Evolutionary conservation across 306 rosid genomes (phyloP).

Genomic region (Corylus americana): DNA sequence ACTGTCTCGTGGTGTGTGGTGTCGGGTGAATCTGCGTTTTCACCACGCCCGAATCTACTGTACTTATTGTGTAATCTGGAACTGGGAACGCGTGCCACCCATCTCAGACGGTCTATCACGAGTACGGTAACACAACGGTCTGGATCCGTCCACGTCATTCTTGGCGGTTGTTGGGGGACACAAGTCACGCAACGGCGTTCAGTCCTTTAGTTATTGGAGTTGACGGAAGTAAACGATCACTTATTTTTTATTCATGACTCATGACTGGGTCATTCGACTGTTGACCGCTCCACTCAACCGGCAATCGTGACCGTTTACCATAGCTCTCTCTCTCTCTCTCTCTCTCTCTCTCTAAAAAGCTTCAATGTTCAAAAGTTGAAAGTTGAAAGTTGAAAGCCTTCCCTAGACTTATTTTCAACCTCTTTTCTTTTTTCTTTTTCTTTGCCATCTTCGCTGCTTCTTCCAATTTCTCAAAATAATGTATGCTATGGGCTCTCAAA

Average conservation of each 20-base stretch:
- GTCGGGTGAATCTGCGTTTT: conserved; percentile 23
- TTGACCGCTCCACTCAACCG: not conserved
- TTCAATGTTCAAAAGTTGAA: too few species aligned
- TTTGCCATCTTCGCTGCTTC: too few species aligned
- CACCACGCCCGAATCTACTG: conserved; percentile 62
- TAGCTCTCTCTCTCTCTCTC: not conserved
- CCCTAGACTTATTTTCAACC: not conserved
- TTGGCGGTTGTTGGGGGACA: conserved; percentile 44
- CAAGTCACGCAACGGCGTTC: conserved; percentile 38
- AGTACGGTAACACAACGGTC: not conserved
- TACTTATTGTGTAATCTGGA: conserved; percentile 44
- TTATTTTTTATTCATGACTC: not conserved
- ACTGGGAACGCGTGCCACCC: conserved; percentile 38
- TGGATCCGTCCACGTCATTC: not conserved
- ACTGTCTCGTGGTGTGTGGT: conserved; percentile 9
- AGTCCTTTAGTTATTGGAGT: conserved; percentile 16
- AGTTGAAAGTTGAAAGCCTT: not conserved
- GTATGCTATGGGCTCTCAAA: too few species aligned
- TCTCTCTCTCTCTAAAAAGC: too few species aligned
- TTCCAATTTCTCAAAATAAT: too few species aligned
- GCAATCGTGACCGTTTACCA: conserved; percentile 2
- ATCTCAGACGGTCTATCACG: conserved; percentile 8
- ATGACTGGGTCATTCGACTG: conserved; percentile 22
- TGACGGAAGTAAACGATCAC: conserved; percentile 29
- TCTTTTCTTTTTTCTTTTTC: too few species aligned